phyloP scores from a whole-genome alignment of 2,329 filamentous ascomycete genomes.

The Monosporascus sp. region DNA sequence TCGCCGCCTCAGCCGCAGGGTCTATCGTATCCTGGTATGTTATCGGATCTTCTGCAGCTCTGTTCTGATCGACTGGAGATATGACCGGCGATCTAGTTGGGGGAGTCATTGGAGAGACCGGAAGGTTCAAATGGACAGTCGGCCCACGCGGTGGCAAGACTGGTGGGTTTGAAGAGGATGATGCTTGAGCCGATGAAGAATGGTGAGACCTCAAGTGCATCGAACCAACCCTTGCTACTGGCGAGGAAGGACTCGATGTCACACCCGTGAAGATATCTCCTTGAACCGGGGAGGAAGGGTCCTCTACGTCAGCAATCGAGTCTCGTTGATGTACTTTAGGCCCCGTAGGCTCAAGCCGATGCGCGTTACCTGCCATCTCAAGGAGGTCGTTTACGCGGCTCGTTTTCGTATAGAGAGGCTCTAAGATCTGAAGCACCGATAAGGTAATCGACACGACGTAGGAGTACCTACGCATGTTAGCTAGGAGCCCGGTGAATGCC shows the following conservation, averaged over 20 bases:
- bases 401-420: constrained; percentile 23
- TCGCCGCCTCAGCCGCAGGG: constrained; percentile 22
- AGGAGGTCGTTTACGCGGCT: constrained; percentile 19
- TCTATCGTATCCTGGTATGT: constrained; percentile 11
- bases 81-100: constrained; percentile 7
- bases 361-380: constrained; percentile 11
- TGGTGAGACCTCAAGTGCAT: background rate
- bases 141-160: background rate
- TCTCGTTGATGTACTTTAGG: constrained; percentile 5
- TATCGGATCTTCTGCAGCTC: constrained; percentile 10
- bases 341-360: constrained; percentile 6
- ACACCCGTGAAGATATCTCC: constrained; percentile 5
- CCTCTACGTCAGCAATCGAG: constrained; percentile 1
- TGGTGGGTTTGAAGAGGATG: background rate
- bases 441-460: constrained; percentile 25
- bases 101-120: constrained; percentile 15
- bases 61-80: constrained; percentile 4
- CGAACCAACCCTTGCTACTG: constrained; percentile 3
- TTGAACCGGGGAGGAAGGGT: constrained; percentile 1
- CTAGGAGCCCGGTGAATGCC: background rate
- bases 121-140: constrained; percentile 5
- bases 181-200: background rate
- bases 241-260: constrained; percentile 2
- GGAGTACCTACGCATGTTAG: constrained; percentile 19
- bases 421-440: constrained; percentile 24